These are phyloP conservation scores for Boletus calvinii DNA, from an alignment of 1,284 basidiomycete species.

Conservation along the genomic window DNA sequence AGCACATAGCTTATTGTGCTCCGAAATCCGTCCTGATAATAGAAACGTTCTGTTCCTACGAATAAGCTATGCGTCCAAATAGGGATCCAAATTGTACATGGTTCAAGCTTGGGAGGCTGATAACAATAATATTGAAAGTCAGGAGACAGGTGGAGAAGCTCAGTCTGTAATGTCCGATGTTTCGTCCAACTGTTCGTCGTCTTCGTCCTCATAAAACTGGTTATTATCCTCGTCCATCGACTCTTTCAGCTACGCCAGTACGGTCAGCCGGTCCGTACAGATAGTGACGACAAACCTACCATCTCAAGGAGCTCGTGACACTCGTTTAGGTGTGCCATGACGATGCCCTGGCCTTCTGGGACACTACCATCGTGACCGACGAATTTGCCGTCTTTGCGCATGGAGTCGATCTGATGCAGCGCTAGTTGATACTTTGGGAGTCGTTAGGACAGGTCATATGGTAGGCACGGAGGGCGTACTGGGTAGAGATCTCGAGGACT, in stretches of 20 bases:
- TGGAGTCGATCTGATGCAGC: slow-evolving; percentile 91
- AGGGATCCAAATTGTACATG: background rate
- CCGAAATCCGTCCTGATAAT: too few species aligned
- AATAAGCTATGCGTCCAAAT: background rate
- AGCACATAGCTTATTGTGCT: too few species aligned
- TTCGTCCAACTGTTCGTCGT: slow-evolving; percentile 32
- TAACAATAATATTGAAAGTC: background rate
- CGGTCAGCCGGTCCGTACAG: background rate
- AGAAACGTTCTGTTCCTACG: background rate
- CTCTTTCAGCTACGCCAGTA: slow-evolving; percentile 61
- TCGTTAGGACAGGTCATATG: slow-evolving; percentile 1
- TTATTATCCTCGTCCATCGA: slow-evolving; percentile 70
- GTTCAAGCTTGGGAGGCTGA: slow-evolving; percentile 3
- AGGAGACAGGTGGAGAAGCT: slow-evolving; percentile 7
- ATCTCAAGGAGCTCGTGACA: slow-evolving; percentile 95
- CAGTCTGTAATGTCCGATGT: slow-evolving; percentile 14
- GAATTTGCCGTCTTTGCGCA: slow-evolving; percentile 94
- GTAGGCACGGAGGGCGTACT: slow-evolving; percentile 43
- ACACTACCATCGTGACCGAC: slow-evolving; percentile 79
- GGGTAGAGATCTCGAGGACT: slow-evolving; percentile 96
- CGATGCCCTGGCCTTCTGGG: slow-evolving; percentile 95
- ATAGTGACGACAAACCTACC: slow-evolving; percentile 44
- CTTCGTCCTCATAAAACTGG: slow-evolving; percentile 50
- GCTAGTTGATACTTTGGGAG: slow-evolving; percentile 84
- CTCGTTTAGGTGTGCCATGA: slow-evolving; percentile 95